These are phyloP conservation scores for Pleomassaria siparia DNA, from an alignment of 2,329 filamentous ascomycete genomes.

Conservation along the genomic window DNA sequence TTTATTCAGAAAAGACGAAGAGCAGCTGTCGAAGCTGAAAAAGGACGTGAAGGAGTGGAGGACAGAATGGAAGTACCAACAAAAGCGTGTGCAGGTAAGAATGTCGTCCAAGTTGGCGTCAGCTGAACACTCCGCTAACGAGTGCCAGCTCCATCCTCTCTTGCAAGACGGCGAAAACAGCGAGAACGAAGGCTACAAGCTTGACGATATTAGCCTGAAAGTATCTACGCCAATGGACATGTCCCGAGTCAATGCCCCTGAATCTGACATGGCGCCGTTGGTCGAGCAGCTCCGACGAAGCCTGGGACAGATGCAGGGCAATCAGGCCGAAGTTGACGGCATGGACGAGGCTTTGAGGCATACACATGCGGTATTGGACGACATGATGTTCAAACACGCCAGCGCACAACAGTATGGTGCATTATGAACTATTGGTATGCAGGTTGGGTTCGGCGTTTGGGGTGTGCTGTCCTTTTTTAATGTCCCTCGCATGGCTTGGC, in stretches of 20 bases:
- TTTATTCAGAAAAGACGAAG: slow-evolving; percentile 29
- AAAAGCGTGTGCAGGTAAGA: slow-evolving; percentile 17
- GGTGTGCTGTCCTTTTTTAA: slow-evolving; percentile 17
- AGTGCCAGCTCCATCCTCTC: slow-evolving; percentile 37
- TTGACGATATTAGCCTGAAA: slow-evolving; percentile 36
- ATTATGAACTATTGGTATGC: slow-evolving; percentile 34
- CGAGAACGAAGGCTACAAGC: slow-evolving; percentile 23
- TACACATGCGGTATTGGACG: slow-evolving; percentile 37
- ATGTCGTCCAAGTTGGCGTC: not conserved
- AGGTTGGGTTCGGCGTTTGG: slow-evolving; percentile 22
- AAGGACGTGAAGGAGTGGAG: slow-evolving; percentile 32
- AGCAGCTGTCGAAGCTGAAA: slow-evolving; percentile 31
- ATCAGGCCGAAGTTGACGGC: slow-evolving; percentile 40
- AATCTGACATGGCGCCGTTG: slow-evolving; percentile 34
- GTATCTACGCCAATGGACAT: slow-evolving; percentile 17
- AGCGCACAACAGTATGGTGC: slow-evolving; percentile 34
- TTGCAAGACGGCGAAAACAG: slow-evolving; percentile 21
- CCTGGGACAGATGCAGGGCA: slow-evolving; percentile 42
- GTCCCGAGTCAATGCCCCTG: slow-evolving; percentile 29
- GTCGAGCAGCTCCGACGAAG: slow-evolving; percentile 42
- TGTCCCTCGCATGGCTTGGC: slow-evolving; percentile 21
- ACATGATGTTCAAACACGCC: slow-evolving; percentile 36
- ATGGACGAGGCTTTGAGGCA: slow-evolving; percentile 32
- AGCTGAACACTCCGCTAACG: slow-evolving; percentile 18
- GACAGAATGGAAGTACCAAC: slow-evolving; percentile 33